Conservation (phyloP, 495 filamentous ascomycete genomes). For the Lophiostoma macrostomum region DNA sequence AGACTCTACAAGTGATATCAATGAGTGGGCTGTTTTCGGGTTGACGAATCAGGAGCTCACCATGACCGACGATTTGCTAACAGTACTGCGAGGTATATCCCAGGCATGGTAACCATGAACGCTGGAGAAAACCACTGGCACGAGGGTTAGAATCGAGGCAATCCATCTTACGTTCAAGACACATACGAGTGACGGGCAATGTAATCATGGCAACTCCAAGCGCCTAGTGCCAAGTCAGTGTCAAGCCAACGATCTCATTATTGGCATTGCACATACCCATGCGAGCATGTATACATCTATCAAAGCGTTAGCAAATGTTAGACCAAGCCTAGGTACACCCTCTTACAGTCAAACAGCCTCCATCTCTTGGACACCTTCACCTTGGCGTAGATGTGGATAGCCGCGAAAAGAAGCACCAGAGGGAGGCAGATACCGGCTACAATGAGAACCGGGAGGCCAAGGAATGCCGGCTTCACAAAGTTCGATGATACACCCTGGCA, state of each 20-base stretch:
- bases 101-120: constrained; percentile 20
- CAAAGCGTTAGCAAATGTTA: not conserved
- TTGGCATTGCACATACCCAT: constrained; percentile 4
- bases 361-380: constrained; percentile 10
- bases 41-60: not conserved
- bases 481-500: constrained; percentile 15
- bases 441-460: constrained; percentile 22
- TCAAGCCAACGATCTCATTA: not conserved
- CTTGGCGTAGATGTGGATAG: constrained; percentile 8
- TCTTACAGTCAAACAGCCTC: constrained; percentile 21
- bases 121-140: constrained; percentile 13
- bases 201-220: constrained; percentile 17
- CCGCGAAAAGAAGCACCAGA: constrained; percentile 12
- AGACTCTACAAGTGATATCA: constrained; percentile 7
- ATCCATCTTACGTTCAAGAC: not conserved
- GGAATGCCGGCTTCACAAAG: constrained; percentile 16
- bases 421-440: constrained; percentile 13
- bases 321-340: not conserved
- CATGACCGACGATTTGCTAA: constrained; percentile 9
- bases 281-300: constrained; percentile 13
- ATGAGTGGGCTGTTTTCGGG: not conserved
- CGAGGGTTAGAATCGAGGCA: not conserved
- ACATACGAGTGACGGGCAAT: constrained; percentile 16
- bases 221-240: constrained; percentile 6
- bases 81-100: not conserved